These are phyloP conservation scores for Dacryopinax spathularia DNA, from an alignment of 768 basidiomycete species.

Conservation along the genomic window DNA sequence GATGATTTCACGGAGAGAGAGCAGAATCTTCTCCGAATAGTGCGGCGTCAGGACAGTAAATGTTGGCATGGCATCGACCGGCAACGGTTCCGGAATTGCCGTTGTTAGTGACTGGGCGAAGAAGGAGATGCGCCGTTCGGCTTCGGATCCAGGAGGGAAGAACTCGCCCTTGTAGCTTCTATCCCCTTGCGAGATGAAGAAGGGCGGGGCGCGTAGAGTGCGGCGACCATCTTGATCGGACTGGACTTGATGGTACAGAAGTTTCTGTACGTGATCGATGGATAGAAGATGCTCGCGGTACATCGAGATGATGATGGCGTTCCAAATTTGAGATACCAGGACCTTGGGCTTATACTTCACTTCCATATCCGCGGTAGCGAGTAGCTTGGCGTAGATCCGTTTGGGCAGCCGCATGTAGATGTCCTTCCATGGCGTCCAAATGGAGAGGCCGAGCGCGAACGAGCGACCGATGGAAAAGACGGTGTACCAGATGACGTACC, in stretches of 20 bases:
- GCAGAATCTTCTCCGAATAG: constrained; percentile 96
- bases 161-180: constrained; percentile 74
- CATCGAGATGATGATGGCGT: constrained; percentile 99
- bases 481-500: constrained; percentile 99
- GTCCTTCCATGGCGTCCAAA: constrained; percentile 99
- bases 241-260: constrained; percentile 95
- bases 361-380: constrained; percentile 92
- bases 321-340: constrained; percentile 98
- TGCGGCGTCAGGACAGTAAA: constrained; percentile 98
- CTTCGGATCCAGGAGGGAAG: constrained; percentile 89
- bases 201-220: constrained; percentile 85
- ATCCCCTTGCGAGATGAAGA: constrained; percentile 93
- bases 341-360: constrained; percentile 99
- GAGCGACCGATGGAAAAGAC: constrained; percentile 78
- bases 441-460: constrained; percentile 82
- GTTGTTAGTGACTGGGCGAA: constrained; percentile 96
- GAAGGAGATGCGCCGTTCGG: constrained; percentile 95
- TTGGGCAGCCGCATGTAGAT: constrained; percentile 93
- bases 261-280: constrained; percentile 95
- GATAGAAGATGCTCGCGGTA: constrained; percentile 97
- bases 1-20: constrained; percentile 95
- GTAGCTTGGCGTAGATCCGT: constrained; percentile 87
- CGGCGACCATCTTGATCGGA: constrained; percentile 78
- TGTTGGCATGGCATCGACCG: constrained; percentile 99
- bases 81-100: constrained; percentile 80